Percentiles rank a stretch among this genome's conserved stretches.
phyloP scores from a whole-genome alignment of 805 yeast species.

The Candida sonorensis region DNA sequence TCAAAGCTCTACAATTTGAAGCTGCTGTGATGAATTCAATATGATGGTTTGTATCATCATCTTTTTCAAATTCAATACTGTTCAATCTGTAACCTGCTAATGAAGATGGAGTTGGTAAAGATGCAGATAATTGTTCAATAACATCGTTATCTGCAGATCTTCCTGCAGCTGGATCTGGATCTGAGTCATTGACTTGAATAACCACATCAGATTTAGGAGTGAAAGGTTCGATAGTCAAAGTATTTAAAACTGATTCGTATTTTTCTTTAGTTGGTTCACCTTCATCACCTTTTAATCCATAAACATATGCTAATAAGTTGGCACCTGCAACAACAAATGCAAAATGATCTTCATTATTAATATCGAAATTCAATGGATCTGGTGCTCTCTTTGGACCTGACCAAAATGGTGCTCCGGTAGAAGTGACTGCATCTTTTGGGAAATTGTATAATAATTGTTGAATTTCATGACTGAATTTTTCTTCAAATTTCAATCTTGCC shows the following conservation, averaged over 20 bases:
- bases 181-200: constrained; percentile 81
- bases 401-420: constrained; percentile 94
- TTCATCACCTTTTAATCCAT: constrained; percentile 75
- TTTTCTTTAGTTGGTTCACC: constrained; percentile 39
- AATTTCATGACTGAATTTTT: constrained; percentile 78
- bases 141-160: constrained; percentile 51
- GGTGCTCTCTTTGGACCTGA: constrained; percentile 98
- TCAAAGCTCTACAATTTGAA: constrained; percentile 91
- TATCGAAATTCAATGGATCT: constrained; percentile 70
- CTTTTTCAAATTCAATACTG: constrained; percentile 97
- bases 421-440: constrained; percentile 89
- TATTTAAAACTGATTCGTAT: constrained; percentile 49
- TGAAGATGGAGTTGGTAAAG: constrained; percentile 82
- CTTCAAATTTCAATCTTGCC: constrained; percentile 89
- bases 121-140: constrained; percentile 60
- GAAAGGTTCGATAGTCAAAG: constrained; percentile 53
- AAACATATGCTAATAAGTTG: constrained; percentile 81
- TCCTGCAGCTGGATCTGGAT: constrained; percentile 76
- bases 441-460: constrained; percentile 87
- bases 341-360: constrained; percentile 68
- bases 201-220: constrained; percentile 66
- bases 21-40: constrained; percentile 95
- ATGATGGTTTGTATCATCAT: constrained; percentile 94
- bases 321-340: constrained; percentile 87
- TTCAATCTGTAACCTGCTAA: constrained; percentile 80